phyloP scores from a whole-genome alignment of 2,329 filamentous ascomycete genomes.

The Fusarium metavorans region DNA sequence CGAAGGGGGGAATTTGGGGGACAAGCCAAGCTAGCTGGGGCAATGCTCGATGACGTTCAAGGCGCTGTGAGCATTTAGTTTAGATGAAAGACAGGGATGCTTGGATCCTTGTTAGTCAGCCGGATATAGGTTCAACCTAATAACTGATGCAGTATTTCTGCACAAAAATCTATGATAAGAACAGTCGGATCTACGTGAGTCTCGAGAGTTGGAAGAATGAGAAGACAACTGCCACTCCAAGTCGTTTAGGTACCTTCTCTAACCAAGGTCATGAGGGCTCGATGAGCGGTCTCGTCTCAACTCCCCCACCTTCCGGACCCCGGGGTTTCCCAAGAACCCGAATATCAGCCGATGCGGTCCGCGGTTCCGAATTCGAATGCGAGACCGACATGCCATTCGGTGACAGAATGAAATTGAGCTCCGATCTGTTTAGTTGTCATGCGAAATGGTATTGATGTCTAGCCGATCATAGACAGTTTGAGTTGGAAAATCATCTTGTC shows the following conservation, averaged over 20 bases:
- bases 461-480: neutral
- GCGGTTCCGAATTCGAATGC: constrained; percentile 19
- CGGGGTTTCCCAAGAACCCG: constrained; percentile 29
- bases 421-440: constrained; percentile 3
- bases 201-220: neutral
- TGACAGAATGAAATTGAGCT: neutral
- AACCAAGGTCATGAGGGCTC: constrained; percentile 26
- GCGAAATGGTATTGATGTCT: neutral
- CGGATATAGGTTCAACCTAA: neutral
- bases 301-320: constrained; percentile 29
- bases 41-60: constrained; percentile 39
- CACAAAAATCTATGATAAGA: neutral
- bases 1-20: constrained; percentile 25
- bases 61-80: constrained; percentile 12
- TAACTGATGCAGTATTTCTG: neutral
- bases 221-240: neutral
- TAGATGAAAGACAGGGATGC: constrained; percentile 14
- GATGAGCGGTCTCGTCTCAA: constrained; percentile 9
- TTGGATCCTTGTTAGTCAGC: constrained; percentile 37
- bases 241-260: neutral
- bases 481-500: neutral
- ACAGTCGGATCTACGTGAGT: neutral
- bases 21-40: constrained; percentile 29
- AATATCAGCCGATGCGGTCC: constrained; percentile 39
- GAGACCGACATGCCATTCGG: neutral